Percentiles rank a stretch among this genome's conserved stretches.
Evolutionary conservation across 305 asterid genomes (phyloP).

Genomic region (Fraxinus dipetala): DNA sequence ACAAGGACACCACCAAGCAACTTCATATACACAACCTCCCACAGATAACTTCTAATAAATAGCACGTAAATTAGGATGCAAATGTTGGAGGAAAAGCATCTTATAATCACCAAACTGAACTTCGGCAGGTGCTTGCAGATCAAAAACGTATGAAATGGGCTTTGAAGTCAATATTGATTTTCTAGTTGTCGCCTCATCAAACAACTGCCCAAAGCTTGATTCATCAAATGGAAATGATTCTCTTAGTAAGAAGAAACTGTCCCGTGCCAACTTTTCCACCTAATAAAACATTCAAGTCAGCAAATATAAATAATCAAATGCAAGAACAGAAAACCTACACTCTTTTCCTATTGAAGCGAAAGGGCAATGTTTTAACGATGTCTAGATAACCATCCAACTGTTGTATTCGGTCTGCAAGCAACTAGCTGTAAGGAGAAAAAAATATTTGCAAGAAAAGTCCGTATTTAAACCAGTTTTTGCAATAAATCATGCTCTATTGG

Average conservation of each 20-base stretch:
- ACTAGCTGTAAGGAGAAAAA: background rate
- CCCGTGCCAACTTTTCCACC: slow-evolving; percentile 81
- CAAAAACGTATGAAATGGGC: slow-evolving; percentile 69
- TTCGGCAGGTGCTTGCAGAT: slow-evolving; percentile 45
- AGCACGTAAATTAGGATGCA: slow-evolving; percentile 25
- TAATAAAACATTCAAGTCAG: slow-evolving; percentile 30
- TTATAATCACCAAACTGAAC: slow-evolving; percentile 35
- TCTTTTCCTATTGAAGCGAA: background rate
- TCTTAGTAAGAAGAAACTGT: slow-evolving; percentile 65
- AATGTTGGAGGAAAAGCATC: slow-evolving; percentile 21
- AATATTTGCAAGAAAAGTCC: background rate
- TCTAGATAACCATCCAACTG: background rate
- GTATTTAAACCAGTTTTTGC: background rate
- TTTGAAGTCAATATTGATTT: slow-evolving; percentile 44
- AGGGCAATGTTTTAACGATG: background rate
- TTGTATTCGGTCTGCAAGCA: background rate
- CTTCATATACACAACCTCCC: background rate
- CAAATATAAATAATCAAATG: slow-evolving; percentile 5
- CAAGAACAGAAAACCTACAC: background rate
- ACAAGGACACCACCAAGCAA: background rate
- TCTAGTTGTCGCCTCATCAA: slow-evolving; percentile 39
- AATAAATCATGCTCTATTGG: background rate
- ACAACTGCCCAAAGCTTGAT: slow-evolving; percentile 58
- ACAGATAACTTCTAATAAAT: slow-evolving; percentile 1
- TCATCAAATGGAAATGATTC: slow-evolving; percentile 70